Conservation (phyloP, 2,329 filamentous ascomycete genomes). For the Plectosphaerella cucumerina region DNA sequence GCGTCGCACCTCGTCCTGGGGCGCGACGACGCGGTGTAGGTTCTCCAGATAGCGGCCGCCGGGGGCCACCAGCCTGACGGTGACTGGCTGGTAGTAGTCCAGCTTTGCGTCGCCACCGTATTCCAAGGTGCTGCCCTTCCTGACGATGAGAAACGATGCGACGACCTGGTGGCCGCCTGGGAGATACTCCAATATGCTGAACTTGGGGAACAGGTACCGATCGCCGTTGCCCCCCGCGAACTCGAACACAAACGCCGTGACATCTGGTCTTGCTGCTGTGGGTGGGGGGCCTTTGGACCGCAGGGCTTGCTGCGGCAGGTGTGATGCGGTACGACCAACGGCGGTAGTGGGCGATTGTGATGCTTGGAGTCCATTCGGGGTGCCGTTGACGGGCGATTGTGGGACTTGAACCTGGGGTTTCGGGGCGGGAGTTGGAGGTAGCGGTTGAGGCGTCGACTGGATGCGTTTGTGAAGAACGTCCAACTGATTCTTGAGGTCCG, state of each 20-base stretch:
- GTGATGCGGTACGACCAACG: slow-evolving; percentile 9
- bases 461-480: slow-evolving; percentile 43
- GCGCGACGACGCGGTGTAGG: slow-evolving; percentile 56
- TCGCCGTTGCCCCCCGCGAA: slow-evolving; percentile 66
- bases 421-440: slow-evolving; percentile 5
- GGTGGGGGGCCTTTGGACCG: slow-evolving; percentile 57
- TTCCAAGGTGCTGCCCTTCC: slow-evolving; percentile 64
- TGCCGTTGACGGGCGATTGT: slow-evolving; percentile 26
- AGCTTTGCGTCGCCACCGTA: slow-evolving; percentile 58
- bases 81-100: slow-evolving; percentile 75
- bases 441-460: slow-evolving; percentile 25
- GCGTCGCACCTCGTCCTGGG: slow-evolving; percentile 56
- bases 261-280: slow-evolving; percentile 49
- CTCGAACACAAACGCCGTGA: slow-evolving; percentile 65
- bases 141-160: slow-evolving; percentile 73
- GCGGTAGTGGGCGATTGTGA: slow-evolving; percentile 6
- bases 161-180: slow-evolving; percentile 56
- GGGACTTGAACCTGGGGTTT: slow-evolving; percentile 18
- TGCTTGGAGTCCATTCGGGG: slow-evolving; percentile 22
- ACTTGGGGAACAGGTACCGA: slow-evolving; percentile 73
- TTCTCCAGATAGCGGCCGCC: slow-evolving; percentile 56
- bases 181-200: slow-evolving; percentile 69
- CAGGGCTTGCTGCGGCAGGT: slow-evolving; percentile 46
- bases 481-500: slow-evolving; percentile 48
- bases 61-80: slow-evolving; percentile 52